These are phyloP conservation scores for Pulveroboletus sp. DNA, from an alignment of 768 basidiomycete genomes.

Conservation along the genomic window DNA sequence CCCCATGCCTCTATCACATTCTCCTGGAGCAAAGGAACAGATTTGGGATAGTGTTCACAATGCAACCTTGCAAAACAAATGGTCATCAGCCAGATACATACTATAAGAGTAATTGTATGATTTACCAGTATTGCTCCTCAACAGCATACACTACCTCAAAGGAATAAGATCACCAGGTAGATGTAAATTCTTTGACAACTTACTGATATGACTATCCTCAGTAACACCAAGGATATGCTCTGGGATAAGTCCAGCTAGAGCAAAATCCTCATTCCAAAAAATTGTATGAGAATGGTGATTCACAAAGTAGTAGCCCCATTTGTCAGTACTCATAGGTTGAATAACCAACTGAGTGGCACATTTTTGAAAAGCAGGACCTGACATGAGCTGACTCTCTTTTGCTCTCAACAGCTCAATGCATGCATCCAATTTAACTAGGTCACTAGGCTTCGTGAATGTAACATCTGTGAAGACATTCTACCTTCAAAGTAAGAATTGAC, in stretches of 20 bases:
- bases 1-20: neutral
- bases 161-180: too few relatives aligned
- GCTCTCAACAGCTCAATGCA: neutral
- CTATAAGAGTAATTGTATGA: neutral
- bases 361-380: neutral
- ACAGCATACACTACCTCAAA: neutral
- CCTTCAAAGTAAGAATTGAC: too few relatives aligned
- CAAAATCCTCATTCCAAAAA: neutral
- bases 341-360: neutral
- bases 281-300: neutral
- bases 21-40: neutral
- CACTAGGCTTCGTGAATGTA: neutral
- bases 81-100: too few relatives aligned
- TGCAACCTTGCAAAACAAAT: neutral
- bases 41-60: neutral
- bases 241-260: neutral
- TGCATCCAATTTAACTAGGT: neutral
- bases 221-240: neutral
- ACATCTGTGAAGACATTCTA: neutral
- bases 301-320: neutral
- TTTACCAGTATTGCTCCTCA: neutral
- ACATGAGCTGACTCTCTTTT: neutral
- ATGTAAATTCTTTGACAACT: too few relatives aligned
- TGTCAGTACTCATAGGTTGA: neutral
- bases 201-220: neutral